Evolutionary conservation across 177 flowering plant species (phyloP).

Genomic region (Telopea speciosissima): DNA sequence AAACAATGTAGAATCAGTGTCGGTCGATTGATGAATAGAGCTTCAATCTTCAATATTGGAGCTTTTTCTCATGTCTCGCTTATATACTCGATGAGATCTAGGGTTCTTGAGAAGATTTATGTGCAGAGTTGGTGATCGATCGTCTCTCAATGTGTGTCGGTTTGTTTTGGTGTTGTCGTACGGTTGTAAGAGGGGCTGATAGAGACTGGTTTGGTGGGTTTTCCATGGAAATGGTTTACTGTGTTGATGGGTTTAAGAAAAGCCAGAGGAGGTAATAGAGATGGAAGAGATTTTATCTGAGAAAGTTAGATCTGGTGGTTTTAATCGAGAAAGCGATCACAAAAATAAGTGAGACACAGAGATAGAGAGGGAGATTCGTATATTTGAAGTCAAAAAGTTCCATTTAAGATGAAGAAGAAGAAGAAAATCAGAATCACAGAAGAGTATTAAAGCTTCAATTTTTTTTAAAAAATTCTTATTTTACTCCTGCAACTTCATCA

Average conservation of each 20-base stretch:
- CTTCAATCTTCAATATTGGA: slow-evolving; percentile 2
- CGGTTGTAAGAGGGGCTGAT: not conserved
- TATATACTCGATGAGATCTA: slow-evolving; percentile 6
- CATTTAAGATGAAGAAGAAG: not conserved
- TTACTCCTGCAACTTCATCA: no score
- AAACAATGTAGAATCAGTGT: slow-evolving; percentile 9
- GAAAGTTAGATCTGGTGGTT: slow-evolving; percentile 7
- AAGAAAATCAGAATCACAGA: not conserved
- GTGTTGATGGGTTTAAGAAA: not conserved
- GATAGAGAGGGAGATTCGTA: not conserved
- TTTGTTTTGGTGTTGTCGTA: not conserved
- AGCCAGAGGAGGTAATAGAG: not conserved
- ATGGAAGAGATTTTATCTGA: not conserved
- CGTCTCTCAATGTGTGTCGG: not conserved
- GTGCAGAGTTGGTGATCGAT: not conserved
- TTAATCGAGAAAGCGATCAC: slow-evolving; percentile 3
- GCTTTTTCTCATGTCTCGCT: not conserved
- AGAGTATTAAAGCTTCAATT: not conserved
- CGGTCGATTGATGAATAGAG: slow-evolving; percentile 3
- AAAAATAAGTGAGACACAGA: not conserved
- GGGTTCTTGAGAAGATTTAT: slow-evolving; percentile 8
- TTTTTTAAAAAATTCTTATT: no score
- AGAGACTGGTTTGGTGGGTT: not conserved
- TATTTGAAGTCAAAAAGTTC: not conserved
- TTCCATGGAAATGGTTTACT: slow-evolving; percentile 1